Conservation (phyloP, 768 basidiomycete genomes). For the Agrocybe pediades region DNA sequence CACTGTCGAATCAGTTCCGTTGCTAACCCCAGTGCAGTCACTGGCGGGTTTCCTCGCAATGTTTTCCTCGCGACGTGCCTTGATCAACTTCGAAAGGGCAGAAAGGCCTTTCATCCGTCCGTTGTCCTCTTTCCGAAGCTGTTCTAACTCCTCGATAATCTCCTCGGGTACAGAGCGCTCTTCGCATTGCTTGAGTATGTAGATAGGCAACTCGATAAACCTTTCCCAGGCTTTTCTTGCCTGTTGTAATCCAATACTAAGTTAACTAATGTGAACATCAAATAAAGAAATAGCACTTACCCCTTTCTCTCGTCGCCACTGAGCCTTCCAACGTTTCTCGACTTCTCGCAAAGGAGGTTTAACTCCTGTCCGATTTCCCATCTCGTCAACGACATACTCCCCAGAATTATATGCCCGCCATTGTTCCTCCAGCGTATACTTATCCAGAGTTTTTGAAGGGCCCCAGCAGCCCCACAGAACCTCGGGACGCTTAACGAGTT, state of each 20-base stretch:
- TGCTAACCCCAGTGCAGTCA: too few relatives aligned
- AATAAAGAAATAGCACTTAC: too few relatives aligned
- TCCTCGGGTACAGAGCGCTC: not conserved
- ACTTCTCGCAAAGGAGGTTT: constrained; percentile 26
- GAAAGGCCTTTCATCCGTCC: constrained; percentile 2
- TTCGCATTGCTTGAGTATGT: constrained; percentile 9
- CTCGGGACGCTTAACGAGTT: constrained; percentile 19
- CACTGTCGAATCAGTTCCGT: not conserved
- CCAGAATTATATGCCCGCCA: constrained; percentile 21
- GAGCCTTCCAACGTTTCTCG: constrained; percentile 19
- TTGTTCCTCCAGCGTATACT: constrained; percentile 16
- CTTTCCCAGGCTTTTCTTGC: constrained; percentile 22
- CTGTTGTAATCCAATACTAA: constrained; percentile 28
- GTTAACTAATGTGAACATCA: constrained; percentile 14
- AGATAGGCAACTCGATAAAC: constrained; percentile 24
- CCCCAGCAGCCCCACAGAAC: constrained; percentile 26
- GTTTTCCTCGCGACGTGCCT: too few relatives aligned
- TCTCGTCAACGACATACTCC: constrained; percentile 15
- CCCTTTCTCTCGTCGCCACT: constrained; percentile 39
- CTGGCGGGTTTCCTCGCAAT: too few relatives aligned
- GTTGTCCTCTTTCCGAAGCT: not conserved
- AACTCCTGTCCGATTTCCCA: constrained; percentile 19
- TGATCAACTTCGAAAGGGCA: not conserved
- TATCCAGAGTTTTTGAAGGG: constrained; percentile 22
- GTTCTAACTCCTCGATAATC: constrained; percentile 9